Evolutionary conservation across 2,329 filamentous ascomycete species (phyloP).

Genomic region (Penicillium sp.): DNA sequence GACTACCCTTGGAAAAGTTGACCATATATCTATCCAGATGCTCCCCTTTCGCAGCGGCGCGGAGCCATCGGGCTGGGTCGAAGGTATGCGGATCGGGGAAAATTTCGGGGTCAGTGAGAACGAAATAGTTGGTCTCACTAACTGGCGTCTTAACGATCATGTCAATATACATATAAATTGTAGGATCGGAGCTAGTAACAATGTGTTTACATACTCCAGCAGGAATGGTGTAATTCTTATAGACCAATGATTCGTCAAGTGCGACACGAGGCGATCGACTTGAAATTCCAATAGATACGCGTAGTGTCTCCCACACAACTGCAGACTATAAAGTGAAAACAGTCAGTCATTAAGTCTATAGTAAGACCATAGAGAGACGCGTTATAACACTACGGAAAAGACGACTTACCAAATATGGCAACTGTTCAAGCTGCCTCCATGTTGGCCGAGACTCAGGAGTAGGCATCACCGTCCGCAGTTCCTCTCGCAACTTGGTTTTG

Average conservation of each 20-base stretch:
- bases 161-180: not conserved
- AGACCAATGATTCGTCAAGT: conserved; percentile 27
- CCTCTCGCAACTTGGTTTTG: conserved; percentile 23
- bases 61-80: conserved; percentile 28
- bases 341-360: not conserved
- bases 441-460: conserved; percentile 20
- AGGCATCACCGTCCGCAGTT: conserved; percentile 31
- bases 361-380: not conserved
- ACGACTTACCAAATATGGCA: conserved; percentile 39
- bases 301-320: conserved; percentile 31
- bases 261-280: conserved; percentile 29
- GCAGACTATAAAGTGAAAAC: conserved; percentile 9
- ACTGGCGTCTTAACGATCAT: conserved; percentile 16
- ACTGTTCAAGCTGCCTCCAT: conserved; percentile 37
- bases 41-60: conserved; percentile 14
- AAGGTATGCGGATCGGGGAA: conserved; percentile 27
- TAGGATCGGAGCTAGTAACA: not conserved
- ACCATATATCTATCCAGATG: conserved; percentile 23
- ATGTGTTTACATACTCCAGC: conserved; percentile 21
- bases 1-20: conserved; percentile 26
- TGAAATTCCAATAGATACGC: conserved; percentile 42
- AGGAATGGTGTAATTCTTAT: conserved; percentile 32
- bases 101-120: conserved; percentile 21
- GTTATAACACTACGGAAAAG: not conserved
- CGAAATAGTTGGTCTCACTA: conserved; percentile 20